Evolutionary conservation across 2,329 filamentous ascomycete genomes (phyloP), one percentile per base, ranked within the genome.

Genomic region (Cryphonectria japonica): DNA sequence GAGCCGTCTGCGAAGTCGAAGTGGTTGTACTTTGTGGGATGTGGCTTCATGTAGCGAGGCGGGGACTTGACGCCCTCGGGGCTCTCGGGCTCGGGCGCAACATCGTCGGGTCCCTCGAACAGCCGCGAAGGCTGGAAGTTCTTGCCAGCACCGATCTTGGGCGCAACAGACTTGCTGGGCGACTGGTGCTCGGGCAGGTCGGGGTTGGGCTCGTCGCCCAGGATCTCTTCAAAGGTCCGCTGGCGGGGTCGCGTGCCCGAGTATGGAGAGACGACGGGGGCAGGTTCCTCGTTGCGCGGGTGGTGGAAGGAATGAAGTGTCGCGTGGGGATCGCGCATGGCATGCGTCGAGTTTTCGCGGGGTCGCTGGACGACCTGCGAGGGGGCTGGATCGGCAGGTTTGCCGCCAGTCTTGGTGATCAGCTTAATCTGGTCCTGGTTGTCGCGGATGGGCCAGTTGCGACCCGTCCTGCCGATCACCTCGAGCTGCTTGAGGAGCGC

Each of bases 371-470:
- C 75, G 50, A 81, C 70, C 11, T 84, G 80, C 67, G 81, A 79
- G 57, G 81, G 77, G 22, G 64, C 32, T 26, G 59, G 59, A 16
- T 74, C 75, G 43, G 71, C 64, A 19, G 78, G 74, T 64, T 79
- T 76, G 22, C 75, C 74, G 64, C 76, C 69, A 32, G 86, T 91
- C 66, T 84, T 85, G 74, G 87, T 85, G 76, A 97, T 93, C 77
- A 97, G 84, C 77, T 89, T 91, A 76, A 92, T 86, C 83, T 98
- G 95, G 68, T 97, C 94, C 77, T 89, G 89, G 78, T 91, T 92
- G 79, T 97, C 94, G 76, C 90, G 89, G 78, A 99, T 97, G 69
- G 96, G 96, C 96, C 96, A 99, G 82, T 96, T 97, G 80, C 92
- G 93, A 70, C 93, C 93, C 68, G 92, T 91, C 79, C 91, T 92